Evolutionary conservation across 2,329 filamentous ascomycete species (phyloP), one percentile per base, ranked within the genome.

Genomic region (Atkinsonella hypoxylon): DNA sequence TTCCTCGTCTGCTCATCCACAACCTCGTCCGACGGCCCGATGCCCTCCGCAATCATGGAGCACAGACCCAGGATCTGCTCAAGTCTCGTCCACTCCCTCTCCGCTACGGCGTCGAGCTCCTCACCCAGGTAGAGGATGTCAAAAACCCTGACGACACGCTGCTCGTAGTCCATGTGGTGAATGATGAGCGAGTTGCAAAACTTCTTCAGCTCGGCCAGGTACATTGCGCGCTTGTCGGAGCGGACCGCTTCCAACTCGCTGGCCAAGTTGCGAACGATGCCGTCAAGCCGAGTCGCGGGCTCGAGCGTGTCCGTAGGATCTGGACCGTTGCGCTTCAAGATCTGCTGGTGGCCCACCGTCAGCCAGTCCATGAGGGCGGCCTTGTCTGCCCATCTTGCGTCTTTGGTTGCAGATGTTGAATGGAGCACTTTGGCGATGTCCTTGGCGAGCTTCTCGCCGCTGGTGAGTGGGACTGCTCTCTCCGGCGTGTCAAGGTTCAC

Each of bases 41-140:
- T 56, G 32, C 52, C 48, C 39, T 61, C 61, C 0, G 58, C 54
- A n/a, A 65, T 54, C 15, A 61, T 51, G 1, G 56, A 59, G 51
- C 60, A 64, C 15, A 64, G 45, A 7, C 55, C 54, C 10, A 59
- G 57, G 15, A 59, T 60, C 17, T 55, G 54, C 18, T 52, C 50
- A 41, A 66, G 54, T 22, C 64, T 57, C 1, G 54, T 51, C 58
- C 58, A 65, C 15, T 65, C 54, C 1, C 54, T 51, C 12, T 41
- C 50, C 11, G 43, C 46, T 30, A 66, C 51, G 3, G 58, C 58
- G 8, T 40, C 51, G 34, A 58, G 44, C 53, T 67, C 64, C 47
- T 67, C 65, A 4, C 53, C 49, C 5, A 62, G 22, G 17, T 58
- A 64, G 5, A 62, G 49, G 17, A 66, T 59, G 13, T 51, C 55